phyloP scores from a whole-genome alignment of 1,284 basidiomycete species.

The Tetrapyrgos nigripes region DNA sequence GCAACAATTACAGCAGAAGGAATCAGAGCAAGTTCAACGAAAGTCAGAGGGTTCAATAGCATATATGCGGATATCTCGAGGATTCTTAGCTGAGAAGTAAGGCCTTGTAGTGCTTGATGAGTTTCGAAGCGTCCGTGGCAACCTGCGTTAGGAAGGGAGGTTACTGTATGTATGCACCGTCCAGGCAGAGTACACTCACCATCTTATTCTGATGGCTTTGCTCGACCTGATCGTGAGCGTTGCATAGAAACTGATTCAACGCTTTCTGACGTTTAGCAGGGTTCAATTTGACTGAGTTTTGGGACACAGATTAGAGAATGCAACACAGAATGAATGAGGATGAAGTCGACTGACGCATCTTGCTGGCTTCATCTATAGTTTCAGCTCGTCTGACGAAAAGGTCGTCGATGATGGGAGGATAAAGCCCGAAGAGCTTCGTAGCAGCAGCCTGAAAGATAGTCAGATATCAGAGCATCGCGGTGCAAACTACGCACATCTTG shows the following conservation, averaged over 20 bases:
- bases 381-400: slow-evolving; percentile 25
- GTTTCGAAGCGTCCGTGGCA: slow-evolving; percentile 22
- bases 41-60: too few relatives aligned
- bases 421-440: slow-evolving; percentile 16
- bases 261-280: slow-evolving; percentile 20
- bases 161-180: too few relatives aligned
- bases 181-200: slow-evolving; percentile 14
- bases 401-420: slow-evolving; percentile 24
- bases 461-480: neutral
- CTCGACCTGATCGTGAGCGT: slow-evolving; percentile 27
- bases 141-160: slow-evolving; percentile 7
- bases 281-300: slow-evolving; percentile 21
- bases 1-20: too few relatives aligned
- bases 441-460: slow-evolving; percentile 11
- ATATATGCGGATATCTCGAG: too few relatives aligned
- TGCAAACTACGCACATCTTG: slow-evolving; percentile 19
- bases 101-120: slow-evolving; percentile 23
- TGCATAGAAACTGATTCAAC: slow-evolving; percentile 19
- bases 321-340: neutral
- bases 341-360: slow-evolving; percentile 24
- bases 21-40: too few relatives aligned
- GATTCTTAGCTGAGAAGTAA: slow-evolving; percentile 16
- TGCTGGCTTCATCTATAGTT: slow-evolving; percentile 22
- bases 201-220: slow-evolving; percentile 24
- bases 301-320: neutral